phyloP scores from a whole-genome alignment of 345 rosid species.

The Jatropha curcas region DNA sequence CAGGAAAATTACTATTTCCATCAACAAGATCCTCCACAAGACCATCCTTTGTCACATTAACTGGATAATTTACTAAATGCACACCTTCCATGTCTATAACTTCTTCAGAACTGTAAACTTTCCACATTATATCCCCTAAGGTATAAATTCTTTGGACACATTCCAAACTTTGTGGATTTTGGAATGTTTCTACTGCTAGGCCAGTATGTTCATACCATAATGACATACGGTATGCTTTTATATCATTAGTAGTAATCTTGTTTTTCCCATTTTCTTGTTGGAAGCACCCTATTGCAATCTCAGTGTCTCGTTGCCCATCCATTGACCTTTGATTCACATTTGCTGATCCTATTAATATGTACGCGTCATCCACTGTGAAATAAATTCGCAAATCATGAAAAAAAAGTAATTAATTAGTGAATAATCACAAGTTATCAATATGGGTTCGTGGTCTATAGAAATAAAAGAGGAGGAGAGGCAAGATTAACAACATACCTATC shows the following conservation, averaged over 20 bases:
- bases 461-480: background rate
- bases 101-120: conserved; percentile 59
- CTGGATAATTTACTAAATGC: conserved; percentile 70
- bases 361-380: conserved; percentile 64
- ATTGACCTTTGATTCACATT: conserved; percentile 88
- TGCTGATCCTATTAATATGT: conserved; percentile 75
- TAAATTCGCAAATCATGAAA: background rate
- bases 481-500: conserved; percentile 55
- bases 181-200: conserved; percentile 37
- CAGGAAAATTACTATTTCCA: conserved; percentile 59
- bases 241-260: conserved; percentile 23
- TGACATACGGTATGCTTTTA: conserved; percentile 58
- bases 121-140: conserved; percentile 74
- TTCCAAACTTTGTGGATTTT: conserved; percentile 56
- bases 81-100: conserved; percentile 72
- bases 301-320: conserved; percentile 88
- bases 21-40: conserved; percentile 45
- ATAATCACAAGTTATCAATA: no score
- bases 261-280: conserved; percentile 30
- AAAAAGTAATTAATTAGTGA: no score
- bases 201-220: conserved; percentile 79
- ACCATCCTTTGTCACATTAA: conserved; percentile 57
- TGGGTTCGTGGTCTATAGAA: no score
- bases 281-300: conserved; percentile 78
- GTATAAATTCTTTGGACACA: conserved; percentile 52